Evolutionary conservation across 2,329 filamentous ascomycete species (phyloP).

Genomic region (Botrytis deweyae): DNA sequence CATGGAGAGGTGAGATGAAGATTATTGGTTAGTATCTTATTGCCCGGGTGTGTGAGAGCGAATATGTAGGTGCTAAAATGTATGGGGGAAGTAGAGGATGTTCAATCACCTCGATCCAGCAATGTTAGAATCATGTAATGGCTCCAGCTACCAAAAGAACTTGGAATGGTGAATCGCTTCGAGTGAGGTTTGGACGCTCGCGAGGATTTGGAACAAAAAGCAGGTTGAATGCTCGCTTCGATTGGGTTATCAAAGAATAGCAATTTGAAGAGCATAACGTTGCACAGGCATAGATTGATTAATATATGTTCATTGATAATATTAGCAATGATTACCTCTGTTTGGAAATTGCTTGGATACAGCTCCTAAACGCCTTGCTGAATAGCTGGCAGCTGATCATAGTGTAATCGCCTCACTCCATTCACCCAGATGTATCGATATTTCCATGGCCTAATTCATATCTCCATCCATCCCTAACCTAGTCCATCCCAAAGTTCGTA

Average conservation of each 20-base stretch:
- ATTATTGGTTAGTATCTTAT: no score
- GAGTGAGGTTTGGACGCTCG: not conserved
- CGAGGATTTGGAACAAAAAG: not conserved
- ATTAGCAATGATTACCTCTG: not conserved
- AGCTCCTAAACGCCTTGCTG: not conserved
- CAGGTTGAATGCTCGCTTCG: not conserved
- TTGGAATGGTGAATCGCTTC: not conserved
- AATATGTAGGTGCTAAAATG: no score
- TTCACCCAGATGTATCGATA: not conserved
- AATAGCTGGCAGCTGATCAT: not conserved
- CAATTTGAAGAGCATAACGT: not conserved
- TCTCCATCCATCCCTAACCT: not conserved
- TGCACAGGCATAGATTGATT: not conserved
- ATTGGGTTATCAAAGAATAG: not conserved
- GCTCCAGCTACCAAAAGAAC: not conserved
- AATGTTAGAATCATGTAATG: not conserved
- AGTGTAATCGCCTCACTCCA: not conserved
- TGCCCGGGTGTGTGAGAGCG: no score
- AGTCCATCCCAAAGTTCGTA: not conserved
- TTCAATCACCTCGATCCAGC: no score
- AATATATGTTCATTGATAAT: slow-evolving; percentile 8
- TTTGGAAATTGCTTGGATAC: not conserved
- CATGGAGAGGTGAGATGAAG: no score
- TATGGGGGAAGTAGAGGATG: no score
- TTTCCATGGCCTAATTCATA: not conserved